These are phyloP conservation scores for Fusarium circinatum DNA, from an alignment of 2,329 filamentous ascomycete genomes.

Conservation along the genomic window DNA sequence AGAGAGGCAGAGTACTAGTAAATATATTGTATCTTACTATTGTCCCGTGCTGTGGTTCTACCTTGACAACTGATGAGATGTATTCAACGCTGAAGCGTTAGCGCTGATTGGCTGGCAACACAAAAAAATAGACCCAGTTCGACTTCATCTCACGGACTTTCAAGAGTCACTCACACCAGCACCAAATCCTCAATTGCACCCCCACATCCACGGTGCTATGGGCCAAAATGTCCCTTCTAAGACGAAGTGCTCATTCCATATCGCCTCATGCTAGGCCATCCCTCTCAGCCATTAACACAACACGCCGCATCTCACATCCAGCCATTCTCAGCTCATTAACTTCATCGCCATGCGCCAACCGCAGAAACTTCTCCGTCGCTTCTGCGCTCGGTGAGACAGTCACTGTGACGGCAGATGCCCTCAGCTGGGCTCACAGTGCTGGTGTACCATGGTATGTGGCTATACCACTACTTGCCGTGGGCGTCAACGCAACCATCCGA, in stretches of 20 bases:
- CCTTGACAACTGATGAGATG: neutral
- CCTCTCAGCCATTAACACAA: constrained; percentile 1
- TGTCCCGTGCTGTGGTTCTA: neutral
- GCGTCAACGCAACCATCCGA: constrained; percentile 57
- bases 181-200: constrained; percentile 2
- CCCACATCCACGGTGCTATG: constrained; percentile 11
- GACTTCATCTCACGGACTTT: constrained; percentile 26
- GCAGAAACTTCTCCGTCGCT: constrained; percentile 49
- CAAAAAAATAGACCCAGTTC: constrained; percentile 1
- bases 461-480: constrained; percentile 63
- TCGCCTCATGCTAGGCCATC: constrained; percentile 21
- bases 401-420: constrained; percentile 53
- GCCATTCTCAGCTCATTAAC: constrained; percentile 2
- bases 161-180: constrained; percentile 3
- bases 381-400: constrained; percentile 49
- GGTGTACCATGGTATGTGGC: constrained; percentile 64
- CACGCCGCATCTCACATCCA: constrained; percentile 10
- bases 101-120: constrained; percentile 21
- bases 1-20: fast-evolving
- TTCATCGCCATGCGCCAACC: constrained; percentile 17
- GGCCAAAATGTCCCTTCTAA: constrained; percentile 34
- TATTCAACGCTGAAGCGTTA: neutral
- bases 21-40: neutral
- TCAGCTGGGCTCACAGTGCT: constrained; percentile 57
- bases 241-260: constrained; percentile 14